Base-by-base conservation (phyloP, 129 eudicot species). In the Lactuca sativa region DNA sequence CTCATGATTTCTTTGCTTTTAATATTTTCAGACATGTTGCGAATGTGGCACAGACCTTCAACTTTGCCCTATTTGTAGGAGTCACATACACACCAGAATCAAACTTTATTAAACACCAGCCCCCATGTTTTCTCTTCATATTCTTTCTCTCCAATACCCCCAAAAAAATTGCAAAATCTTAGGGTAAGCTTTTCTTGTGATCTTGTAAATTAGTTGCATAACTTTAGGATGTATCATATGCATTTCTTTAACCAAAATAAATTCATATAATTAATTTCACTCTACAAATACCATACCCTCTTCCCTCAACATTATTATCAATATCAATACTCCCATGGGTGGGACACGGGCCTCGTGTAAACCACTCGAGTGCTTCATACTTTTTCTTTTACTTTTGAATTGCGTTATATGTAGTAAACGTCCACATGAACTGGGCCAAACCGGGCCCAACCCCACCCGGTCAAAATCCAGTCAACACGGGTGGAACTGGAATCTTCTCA, bases 51-150 rank as follows among this genome's bases (percentile, higher is more conserved):
- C 88, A 69, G 84, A 81, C 58, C 98, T 92, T 67, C 74, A 79
- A 53, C 60, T 61, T 21, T 89, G 98, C 79, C 98, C 98, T 5
- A 86, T 90, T 13, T 93, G 98, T 54, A 81, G 97, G 55, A 78
- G 82, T 56, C 53, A 70, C 65, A 85, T 93, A 18, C 74, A 85
- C 43, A 87, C 97, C 18, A 79, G 95, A 74, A 93, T 93, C 81
- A 93, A 75, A 77, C 97, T 93, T 59, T 93, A 89, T 82, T 89
- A 68, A 74, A 62, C 11, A 21, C 43, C 40, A 17, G 34, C 34
- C 9, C 13, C 54, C 38, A 21, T 33, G 13, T 32, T 21, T 59
- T 58, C 31, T 66, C 44, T 75, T 75, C 54, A 61, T 71, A 71
- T 59, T 71, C 49, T 30, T 11, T 71, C 56, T 71, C 37, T 52